Evolutionary conservation across 176 grass and related monocot species (phyloP).

Genomic region (Aegilops longissima): DNA sequence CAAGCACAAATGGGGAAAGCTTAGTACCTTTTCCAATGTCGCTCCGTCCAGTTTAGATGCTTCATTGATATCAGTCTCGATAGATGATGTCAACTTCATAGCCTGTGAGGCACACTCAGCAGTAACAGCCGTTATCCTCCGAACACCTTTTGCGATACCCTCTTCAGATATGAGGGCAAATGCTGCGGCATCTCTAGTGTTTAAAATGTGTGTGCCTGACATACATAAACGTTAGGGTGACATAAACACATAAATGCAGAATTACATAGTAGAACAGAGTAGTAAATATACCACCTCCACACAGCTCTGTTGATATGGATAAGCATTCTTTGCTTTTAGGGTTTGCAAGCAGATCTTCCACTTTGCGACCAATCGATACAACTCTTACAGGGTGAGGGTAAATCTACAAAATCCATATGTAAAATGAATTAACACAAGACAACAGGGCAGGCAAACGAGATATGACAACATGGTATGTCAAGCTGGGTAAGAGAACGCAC

Average conservation of each 20-base stretch:
- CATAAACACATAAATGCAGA: background rate
- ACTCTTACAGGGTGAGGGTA: conserved; percentile 92
- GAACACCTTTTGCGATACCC: conserved; percentile 91
- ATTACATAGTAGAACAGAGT: background rate
- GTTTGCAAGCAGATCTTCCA: conserved; percentile 65
- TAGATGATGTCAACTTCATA: conserved; percentile 57
- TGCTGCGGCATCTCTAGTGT: conserved; percentile 76
- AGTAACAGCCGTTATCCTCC: conserved; percentile 92
- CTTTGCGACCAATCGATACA: conserved; percentile 79
- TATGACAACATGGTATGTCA: background rate
- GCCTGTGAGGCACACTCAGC: conserved; percentile 63
- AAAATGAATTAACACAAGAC: background rate
- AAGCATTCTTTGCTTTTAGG: conserved; percentile 82
- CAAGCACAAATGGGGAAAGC: background rate
- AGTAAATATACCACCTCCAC: conserved; percentile 69
- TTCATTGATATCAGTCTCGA: conserved; percentile 58
- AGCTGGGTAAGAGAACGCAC: conserved; percentile 40
- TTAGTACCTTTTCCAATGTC: conserved; percentile 67
- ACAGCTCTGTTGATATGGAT: conserved; percentile 81
- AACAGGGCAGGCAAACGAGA: conserved; percentile 5
- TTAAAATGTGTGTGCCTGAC: conserved; percentile 87
- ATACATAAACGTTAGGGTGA: conserved; percentile 8
- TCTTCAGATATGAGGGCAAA: conserved; percentile 89
- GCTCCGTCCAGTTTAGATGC: conserved; percentile 54
- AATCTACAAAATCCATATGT: conserved; percentile 40